Percentiles rank a stretch among this genome's conserved stretches.
Conservation (phyloP, 2,329 filamentous ascomycete genomes). For the Trichoderma sp. region DNA sequence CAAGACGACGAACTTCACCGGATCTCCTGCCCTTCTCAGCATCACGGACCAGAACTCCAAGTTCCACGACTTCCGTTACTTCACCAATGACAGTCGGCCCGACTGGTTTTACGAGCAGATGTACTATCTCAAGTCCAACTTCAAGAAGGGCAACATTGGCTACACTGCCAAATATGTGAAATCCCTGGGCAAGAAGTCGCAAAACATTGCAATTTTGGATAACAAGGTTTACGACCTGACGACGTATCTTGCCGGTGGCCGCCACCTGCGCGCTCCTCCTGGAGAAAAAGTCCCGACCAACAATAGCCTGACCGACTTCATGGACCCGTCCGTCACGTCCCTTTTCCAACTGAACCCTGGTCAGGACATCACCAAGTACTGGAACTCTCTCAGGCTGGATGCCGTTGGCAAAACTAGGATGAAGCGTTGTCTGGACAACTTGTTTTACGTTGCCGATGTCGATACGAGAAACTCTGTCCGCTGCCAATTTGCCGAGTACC, state of each 20-base stretch:
- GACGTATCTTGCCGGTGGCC: conserved; percentile 73
- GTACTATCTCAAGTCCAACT: conserved; percentile 70
- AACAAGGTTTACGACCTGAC: conserved; percentile 85
- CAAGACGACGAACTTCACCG: conserved; percentile 70
- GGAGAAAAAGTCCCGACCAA: conserved; percentile 48
- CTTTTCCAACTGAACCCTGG: conserved; percentile 77
- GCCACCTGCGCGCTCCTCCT: conserved; percentile 55
- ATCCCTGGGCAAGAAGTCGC: conserved; percentile 60
- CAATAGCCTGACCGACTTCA: conserved; percentile 67
- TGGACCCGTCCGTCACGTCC: conserved; percentile 68
- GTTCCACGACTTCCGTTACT: conserved; percentile 92
- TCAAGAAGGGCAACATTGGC: conserved; percentile 82
- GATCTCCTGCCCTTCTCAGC: conserved; percentile 62
- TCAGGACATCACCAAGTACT: conserved; percentile 77
- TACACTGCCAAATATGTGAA: conserved; percentile 76
- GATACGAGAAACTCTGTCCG: conserved; percentile 84
- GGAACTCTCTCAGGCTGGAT: conserved; percentile 66
- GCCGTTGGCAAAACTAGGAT: conserved; percentile 59
- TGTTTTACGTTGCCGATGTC: conserved; percentile 90
- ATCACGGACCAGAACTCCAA: conserved; percentile 66
- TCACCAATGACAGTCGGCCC: conserved; percentile 73
- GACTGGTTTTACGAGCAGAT: conserved; percentile 95
- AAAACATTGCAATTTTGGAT: conserved; percentile 75
- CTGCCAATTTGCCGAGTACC: conserved; percentile 86
- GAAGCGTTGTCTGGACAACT: conserved; percentile 81